phyloP scores from a whole-genome alignment of 345 rosid species.

The Aquilaria yunnanensis region DNA sequence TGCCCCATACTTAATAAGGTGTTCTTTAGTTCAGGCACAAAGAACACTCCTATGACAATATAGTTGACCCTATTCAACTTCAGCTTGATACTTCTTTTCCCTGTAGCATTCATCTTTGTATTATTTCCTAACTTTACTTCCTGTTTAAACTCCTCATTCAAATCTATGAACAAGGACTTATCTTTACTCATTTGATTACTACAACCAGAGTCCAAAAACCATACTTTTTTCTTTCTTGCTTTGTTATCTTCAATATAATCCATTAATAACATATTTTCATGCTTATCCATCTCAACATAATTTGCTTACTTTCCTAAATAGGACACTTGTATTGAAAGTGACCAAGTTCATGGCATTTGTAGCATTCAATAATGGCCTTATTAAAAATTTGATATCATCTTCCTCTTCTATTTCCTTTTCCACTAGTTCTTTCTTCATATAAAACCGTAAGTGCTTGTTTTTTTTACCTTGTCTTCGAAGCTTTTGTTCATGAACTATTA shows the following conservation, averaged over 20 bases:
- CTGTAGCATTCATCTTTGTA: background rate
- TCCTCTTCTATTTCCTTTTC: too few species aligned
- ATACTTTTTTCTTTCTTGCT: background rate
- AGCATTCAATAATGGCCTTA: background rate
- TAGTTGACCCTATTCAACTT: background rate
- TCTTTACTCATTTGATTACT: background rate
- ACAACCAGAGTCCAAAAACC: slow-evolving; percentile 3
- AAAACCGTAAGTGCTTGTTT: too few species aligned
- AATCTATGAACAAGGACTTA: background rate
- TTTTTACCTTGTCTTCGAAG: background rate
- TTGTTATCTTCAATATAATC: background rate
- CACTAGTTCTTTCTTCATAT: too few species aligned
- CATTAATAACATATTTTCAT: slow-evolving; percentile 3
- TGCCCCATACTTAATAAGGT: too few species aligned
- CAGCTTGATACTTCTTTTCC: background rate
- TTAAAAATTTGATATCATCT: too few species aligned
- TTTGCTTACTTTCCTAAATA: background rate
- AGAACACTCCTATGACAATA: too few species aligned
- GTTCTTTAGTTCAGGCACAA: too few species aligned
- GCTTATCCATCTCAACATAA: background rate
- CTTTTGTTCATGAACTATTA: background rate
- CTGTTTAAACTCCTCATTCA: background rate
- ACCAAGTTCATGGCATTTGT: slow-evolving; percentile 6
- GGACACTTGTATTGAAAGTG: slow-evolving; percentile 7
- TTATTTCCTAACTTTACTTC: background rate